A percentile compares a stretch with the other conserved stretches of the same genome.
Evolutionary conservation across 2,329 filamentous ascomycete species (phyloP).

Genomic region (Colletotrichum sp.): DNA sequence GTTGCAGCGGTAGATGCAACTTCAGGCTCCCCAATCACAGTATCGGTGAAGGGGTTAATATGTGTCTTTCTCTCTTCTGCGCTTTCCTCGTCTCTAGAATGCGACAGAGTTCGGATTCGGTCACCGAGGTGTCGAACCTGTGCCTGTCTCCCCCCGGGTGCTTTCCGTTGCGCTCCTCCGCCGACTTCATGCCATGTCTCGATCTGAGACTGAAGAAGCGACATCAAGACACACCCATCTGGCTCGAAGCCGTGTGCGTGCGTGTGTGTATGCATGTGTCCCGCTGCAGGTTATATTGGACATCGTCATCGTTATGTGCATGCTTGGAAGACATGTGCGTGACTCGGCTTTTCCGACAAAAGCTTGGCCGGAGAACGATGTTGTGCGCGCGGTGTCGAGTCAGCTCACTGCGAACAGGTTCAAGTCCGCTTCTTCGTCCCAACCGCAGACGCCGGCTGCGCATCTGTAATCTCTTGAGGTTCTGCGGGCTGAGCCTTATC

Average conservation of each 20-base stretch:
- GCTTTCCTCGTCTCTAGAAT: neutral
- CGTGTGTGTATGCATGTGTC: neutral
- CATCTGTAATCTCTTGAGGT: neutral
- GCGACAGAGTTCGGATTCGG: neutral
- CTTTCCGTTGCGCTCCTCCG: neutral
- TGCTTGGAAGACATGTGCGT: neutral
- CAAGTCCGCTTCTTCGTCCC: neutral
- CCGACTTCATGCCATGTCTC: neutral
- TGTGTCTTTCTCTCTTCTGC: neutral
- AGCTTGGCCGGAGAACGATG: neutral
- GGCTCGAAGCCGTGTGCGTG: neutral
- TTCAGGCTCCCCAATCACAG: neutral
- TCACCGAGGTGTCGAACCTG: neutral
- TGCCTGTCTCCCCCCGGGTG: neutral
- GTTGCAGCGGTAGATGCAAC: neutral
- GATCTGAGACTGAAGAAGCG: neutral
- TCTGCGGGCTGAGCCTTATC: conserved; percentile 5
- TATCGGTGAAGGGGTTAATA: neutral
- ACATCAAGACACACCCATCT: neutral
- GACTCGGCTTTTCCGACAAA: neutral
- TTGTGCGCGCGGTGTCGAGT: neutral
- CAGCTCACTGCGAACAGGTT: neutral
- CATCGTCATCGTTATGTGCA: neutral
- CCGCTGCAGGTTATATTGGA: neutral
- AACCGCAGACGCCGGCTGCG: neutral